Percentiles rank a stretch among this genome's conserved stretches.
Conservation (phyloP, 139 green algal genomes). For the Micractinium sp. region DNA sequence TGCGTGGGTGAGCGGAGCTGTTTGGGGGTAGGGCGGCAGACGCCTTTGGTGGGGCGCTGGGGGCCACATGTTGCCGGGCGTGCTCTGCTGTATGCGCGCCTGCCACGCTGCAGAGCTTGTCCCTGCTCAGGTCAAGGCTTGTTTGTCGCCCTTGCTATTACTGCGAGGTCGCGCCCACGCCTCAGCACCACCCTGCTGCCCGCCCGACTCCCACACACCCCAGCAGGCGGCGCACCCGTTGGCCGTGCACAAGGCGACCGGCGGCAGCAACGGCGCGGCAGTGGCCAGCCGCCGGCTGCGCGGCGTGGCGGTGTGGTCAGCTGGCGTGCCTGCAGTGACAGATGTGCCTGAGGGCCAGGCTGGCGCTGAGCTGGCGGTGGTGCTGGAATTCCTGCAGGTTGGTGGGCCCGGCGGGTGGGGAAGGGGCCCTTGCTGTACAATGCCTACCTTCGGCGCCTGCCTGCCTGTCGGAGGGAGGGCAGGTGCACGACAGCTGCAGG, state of each 20-base stretch:
- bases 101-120: no score
- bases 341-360: constrained; percentile 32
- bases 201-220: no score
- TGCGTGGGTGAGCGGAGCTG: no score
- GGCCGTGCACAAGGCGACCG: constrained; percentile 21
- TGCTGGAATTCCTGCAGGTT: constrained; percentile 57
- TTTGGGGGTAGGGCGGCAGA: no score
- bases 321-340: not conserved
- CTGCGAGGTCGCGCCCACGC: no score
- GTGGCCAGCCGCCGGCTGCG: not conserved
- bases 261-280: no score
- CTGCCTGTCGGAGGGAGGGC: not conserved
- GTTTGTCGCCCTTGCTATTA: no score
- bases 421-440: not conserved
- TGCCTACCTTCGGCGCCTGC: no score
- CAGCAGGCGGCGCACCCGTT: constrained; percentile 28
- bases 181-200: no score
- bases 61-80: no score
- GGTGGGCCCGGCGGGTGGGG: not conserved
- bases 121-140: no score
- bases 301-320: constrained; percentile 27
- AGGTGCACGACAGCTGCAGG: not conserved
- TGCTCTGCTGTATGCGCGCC: constrained; percentile 1
- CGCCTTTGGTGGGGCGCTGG: no score
- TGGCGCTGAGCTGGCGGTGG: constrained; percentile 41